These are phyloP conservation scores for Suhomyces bribrorum DNA, from an alignment of 1,139 yeast genomes.

Conservation along the genomic window DNA sequence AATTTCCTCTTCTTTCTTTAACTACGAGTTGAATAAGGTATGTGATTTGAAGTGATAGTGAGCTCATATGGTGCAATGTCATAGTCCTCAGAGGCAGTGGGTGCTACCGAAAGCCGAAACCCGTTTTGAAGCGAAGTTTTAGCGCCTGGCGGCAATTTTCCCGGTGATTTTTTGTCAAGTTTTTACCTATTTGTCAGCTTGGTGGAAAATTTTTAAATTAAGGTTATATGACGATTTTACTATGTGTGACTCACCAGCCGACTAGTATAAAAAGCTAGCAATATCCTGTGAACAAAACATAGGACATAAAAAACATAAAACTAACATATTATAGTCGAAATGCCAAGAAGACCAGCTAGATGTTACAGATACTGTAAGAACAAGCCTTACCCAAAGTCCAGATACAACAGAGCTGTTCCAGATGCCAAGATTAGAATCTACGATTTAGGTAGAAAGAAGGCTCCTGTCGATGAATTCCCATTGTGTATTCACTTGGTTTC, in stretches of 20 bases:
- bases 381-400: constrained; percentile 99
- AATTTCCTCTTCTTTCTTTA: constrained; percentile 11
- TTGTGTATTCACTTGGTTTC: constrained; percentile 98
- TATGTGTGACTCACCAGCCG: too few species aligned
- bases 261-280: too few species aligned
- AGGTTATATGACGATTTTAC: too few species aligned
- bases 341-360: constrained; percentile 99
- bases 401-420: constrained; percentile 99
- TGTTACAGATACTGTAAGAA: constrained; percentile 99
- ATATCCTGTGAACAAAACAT: too few species aligned
- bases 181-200: constrained; percentile 11
- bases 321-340: constrained; percentile 56
- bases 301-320: constrained; percentile 12
- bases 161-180: too few species aligned
- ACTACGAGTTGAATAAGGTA: constrained; percentile 25
- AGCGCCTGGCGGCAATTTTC: too few species aligned
- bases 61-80: not conserved
- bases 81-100: too few species aligned
- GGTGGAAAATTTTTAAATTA: constrained; percentile 11
- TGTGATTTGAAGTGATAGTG: constrained; percentile 12
- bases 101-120: too few species aligned
- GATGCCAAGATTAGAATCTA: constrained; percentile 99
- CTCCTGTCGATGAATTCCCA: constrained; percentile 99
- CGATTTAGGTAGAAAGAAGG: constrained; percentile 99
- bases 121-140: too few species aligned